phyloP scores from a whole-genome alignment of 2,329 filamentous ascomycete species.

The Blastomyces silverae region DNA sequence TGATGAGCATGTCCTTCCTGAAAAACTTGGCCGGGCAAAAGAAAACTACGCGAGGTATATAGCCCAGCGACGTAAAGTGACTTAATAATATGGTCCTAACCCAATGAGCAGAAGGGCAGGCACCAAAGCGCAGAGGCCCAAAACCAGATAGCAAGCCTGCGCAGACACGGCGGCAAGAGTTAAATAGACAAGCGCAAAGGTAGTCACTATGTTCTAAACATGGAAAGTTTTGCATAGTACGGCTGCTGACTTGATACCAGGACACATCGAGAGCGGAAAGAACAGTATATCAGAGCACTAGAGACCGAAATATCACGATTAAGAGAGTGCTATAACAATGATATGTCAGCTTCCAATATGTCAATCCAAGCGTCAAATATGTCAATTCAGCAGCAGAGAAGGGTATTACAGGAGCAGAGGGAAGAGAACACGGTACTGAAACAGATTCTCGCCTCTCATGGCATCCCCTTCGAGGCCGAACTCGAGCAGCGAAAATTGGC shows the following conservation, averaged over 20 bases:
- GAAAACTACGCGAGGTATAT: conserved; percentile 65
- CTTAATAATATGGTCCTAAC: not conserved
- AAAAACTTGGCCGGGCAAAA: conserved; percentile 59
- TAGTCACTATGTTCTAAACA: conserved; percentile 39
- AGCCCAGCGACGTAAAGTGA: not conserved
- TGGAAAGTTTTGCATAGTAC: not conserved
- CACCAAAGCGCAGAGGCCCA: conserved; percentile 81
- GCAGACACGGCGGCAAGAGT: conserved; percentile 80
- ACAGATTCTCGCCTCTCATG: conserved; percentile 53
- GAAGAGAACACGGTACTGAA: conserved; percentile 75
- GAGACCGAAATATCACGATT: conserved; percentile 86
- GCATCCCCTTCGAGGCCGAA: conserved; percentile 51
- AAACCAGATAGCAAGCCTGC: conserved; percentile 97
- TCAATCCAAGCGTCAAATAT: conserved; percentile 40
- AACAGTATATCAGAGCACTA: conserved; percentile 88
- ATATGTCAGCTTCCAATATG: conserved; percentile 50
- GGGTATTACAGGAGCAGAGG: conserved; percentile 62
- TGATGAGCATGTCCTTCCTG: conserved; percentile 55
- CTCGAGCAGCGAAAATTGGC: conserved; percentile 36
- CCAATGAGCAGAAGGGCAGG: conserved; percentile 61
- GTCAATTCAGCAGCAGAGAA: conserved; percentile 59
- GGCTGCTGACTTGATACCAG: conserved; percentile 44
- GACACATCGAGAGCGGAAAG: conserved; percentile 93
- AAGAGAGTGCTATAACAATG: conserved; percentile 67
- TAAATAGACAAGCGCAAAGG: conserved; percentile 95